Percentiles rank a stretch among this genome's conserved stretches.
Evolutionary conservation across 2,329 filamentous ascomycete genomes (phyloP).

Genomic region (Colletotrichum sansevieriae): DNA sequence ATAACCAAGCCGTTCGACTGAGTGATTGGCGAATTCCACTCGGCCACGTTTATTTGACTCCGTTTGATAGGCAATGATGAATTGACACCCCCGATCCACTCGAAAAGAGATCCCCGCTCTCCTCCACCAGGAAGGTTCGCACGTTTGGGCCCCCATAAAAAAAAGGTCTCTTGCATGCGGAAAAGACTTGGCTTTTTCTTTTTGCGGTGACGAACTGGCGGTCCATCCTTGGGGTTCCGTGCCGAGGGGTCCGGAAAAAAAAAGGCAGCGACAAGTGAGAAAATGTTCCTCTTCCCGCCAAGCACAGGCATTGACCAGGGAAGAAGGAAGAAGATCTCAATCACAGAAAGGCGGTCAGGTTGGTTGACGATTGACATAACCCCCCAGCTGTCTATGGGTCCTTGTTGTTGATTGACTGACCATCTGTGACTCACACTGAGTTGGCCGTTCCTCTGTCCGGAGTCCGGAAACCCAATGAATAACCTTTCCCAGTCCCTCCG

Average conservation of each 20-base stretch:
- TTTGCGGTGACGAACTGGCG: conserved; percentile 22
- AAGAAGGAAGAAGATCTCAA: background rate
- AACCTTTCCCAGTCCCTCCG: background rate
- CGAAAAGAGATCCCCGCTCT: background rate
- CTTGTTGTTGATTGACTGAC: conserved; percentile 1
- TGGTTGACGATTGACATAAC: background rate
- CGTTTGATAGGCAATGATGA: conserved; percentile 13
- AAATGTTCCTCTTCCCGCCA: conserved; percentile 4
- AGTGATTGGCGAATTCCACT: conserved; percentile 1
- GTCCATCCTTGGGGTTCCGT: conserved; percentile 4
- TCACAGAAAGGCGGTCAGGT: conserved; percentile 34
- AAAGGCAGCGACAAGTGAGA: background rate
- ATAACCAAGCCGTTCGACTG: background rate
- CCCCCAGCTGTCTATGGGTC: background rate
- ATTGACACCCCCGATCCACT: conserved; percentile 1
- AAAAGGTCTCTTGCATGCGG: conserved; percentile 19
- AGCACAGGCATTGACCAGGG: conserved; percentile 5
- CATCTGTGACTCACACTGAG: conserved; percentile 35
- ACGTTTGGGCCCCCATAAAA: conserved; percentile 3
- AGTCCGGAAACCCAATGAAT: conserved; percentile 4
- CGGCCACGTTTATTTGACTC: conserved; percentile 10
- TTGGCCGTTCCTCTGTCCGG: conserved; percentile 10
- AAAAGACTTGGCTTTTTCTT: conserved; percentile 16
- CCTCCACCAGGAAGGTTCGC: conserved; percentile 13
- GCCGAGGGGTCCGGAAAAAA: conserved; percentile 26